Percentiles rank a stretch among this genome's conserved stretches.
phyloP scores from a whole-genome alignment of 1,284 basidiomycete species.

The Flammula alnicola region DNA sequence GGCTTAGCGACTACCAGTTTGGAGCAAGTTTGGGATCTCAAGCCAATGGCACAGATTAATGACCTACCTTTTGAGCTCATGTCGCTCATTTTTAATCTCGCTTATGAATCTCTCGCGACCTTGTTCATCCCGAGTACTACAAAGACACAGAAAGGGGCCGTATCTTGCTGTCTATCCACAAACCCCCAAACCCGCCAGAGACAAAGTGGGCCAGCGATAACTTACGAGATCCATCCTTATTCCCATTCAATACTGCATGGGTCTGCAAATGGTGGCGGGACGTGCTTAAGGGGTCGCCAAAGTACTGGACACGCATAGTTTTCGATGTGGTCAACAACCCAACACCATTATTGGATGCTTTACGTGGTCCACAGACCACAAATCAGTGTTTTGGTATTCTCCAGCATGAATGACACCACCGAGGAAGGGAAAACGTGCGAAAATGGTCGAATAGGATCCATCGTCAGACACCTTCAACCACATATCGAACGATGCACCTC shows the following conservation, averaged over 20 bases:
- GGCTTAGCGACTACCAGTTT: no score
- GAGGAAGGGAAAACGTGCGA: neutral
- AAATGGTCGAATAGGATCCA: neutral
- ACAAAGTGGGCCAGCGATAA: neutral
- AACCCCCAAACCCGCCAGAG: neutral
- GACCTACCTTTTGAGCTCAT: neutral
- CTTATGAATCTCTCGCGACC: neutral
- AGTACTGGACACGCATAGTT: neutral
- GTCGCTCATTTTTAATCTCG: neutral
- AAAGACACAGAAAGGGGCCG: neutral
- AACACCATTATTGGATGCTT: neutral
- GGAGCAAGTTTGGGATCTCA: no score
- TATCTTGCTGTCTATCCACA: neutral
- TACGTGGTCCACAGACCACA: neutral
- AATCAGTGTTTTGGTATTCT: neutral
- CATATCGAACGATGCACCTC: slow-evolving; percentile 6
- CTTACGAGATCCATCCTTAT: neutral
- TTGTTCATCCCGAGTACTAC: neutral
- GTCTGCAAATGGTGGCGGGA: slow-evolving; percentile 5
- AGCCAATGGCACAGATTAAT: slow-evolving; percentile 1
- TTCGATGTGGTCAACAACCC: slow-evolving; percentile 4
- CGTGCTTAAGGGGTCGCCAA: neutral
- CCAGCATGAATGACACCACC: neutral
- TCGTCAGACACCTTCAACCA: slow-evolving; percentile 3
- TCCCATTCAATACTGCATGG: slow-evolving; percentile 4